Evolutionary conservation across 2,329 filamentous ascomycete species (phyloP), one percentile per base, ranked within the genome.

Genomic region (Fusarium sarcochroum): DNA sequence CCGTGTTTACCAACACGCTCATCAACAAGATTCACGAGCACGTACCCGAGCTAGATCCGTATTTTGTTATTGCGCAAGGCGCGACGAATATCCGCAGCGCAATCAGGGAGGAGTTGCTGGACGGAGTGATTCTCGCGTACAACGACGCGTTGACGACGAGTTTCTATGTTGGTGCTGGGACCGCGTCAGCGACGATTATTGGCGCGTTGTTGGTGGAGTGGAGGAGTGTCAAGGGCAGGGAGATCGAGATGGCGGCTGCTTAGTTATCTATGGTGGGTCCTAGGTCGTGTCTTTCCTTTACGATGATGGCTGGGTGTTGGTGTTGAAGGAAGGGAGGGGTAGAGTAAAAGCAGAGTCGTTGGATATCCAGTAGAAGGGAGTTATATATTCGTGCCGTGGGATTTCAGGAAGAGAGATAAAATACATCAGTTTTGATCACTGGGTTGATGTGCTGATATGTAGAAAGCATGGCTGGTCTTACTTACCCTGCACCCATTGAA

Each of bases 191-290:
- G 7, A 79, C 82, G 0, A 79, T 85, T 42, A 41, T 83, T 20
- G 82, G 83, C 3, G 76, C 79, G 3, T 71, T 80, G 14, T 76
- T 81, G 9, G 80, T 85, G 51, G 85, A 87, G 73, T 86, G 84
- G 84, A 85, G 83, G 80, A 87, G 83, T 59, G 83, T 89, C 21
- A 88, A 87, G 73, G 85, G 85, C 6, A 87, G 85, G 77, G 85
- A 85, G 10, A 66, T 78, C 38, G 75, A 77, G 51, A 71, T 76
- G 74, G 70, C 69, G 7, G 71, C 42, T 37, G 71, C 66, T 15
- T 76, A 74, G 67, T 34, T 13, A 30, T 41, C 13, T n/a, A 11
- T 21, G 32, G 21, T 13, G 17, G 35, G 9, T 4, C 17, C 6
- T 50, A 47, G 15, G 2, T 1, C 3, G 30, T 47, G 21, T 15